phyloP scores from a whole-genome alignment of 2,329 filamentous ascomycete genomes.

The Sclerotinia glacialis region DNA sequence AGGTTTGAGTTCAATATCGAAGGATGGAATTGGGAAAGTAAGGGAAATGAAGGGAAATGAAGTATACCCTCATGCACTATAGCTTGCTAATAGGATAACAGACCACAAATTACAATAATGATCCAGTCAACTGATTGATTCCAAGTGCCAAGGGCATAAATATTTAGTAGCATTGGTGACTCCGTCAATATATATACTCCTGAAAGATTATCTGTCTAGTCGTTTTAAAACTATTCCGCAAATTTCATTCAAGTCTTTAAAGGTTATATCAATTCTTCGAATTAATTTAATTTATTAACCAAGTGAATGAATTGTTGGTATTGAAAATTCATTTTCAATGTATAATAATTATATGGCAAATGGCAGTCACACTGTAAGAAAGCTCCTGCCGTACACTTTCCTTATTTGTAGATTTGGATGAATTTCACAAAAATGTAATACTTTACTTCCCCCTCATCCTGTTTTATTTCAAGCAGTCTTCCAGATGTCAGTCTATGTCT shows the following conservation, averaged over 20 bases:
- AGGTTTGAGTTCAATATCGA: constrained; percentile 56
- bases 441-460: not conserved
- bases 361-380: not conserved
- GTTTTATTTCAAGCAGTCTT: not conserved
- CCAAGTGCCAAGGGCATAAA: constrained; percentile 2
- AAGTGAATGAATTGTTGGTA: not conserved
- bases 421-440: not conserved
- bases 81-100: constrained; percentile 28
- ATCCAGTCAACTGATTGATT: not conserved
- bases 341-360: not conserved
- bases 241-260: not conserved
- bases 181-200: not conserved
- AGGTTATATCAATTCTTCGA: not conserved
- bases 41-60: constrained; percentile 33
- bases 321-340: not conserved
- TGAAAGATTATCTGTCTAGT: not conserved
- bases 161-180: not conserved
- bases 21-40: constrained; percentile 41
- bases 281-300: not conserved
- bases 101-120: not conserved
- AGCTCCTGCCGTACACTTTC: not conserved
- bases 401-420: not conserved
- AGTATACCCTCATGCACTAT: constrained; percentile 27
- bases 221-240: not conserved
- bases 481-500: not conserved